Evolutionary conservation across 257 asterid genomes (phyloP), one percentile per base, ranked within the genome.

Genomic region (Striga asiatica): DNA sequence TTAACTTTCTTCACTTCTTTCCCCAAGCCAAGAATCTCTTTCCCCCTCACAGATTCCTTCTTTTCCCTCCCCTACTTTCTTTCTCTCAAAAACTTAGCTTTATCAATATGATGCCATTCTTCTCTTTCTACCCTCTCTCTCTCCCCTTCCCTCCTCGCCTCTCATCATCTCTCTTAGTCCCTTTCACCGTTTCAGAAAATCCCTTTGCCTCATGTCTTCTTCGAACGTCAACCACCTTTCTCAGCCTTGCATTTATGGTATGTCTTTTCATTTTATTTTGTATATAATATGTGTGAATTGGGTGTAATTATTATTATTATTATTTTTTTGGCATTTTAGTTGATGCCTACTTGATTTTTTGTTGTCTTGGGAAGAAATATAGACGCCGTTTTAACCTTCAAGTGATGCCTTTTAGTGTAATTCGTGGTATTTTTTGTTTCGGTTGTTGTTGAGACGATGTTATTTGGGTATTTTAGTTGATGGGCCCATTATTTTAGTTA

Each of bases 11-110:
- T 69, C 73, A 68, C 66, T 74, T 81, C 78, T 79, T 82, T 78
- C 81, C 73, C 75, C 78, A 85, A 85, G 92, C 93, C 85, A 85
- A 85, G 95, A 83, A 83, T 85, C 84, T 76, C 89, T 77, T 38
- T 60, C 77, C 61, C 74, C 60, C 78, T 58, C 81, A 69, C 59
- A 73, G 69, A 79, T 78, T 83, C 94, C 75, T 66, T 72, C 69
- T 67, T 67, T 68, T 20, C 50, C 50, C 6, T 8, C 46, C 2
- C 35, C 5, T 10, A 29, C 42, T 69, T 76, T 60, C 72, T 61
- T 56, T 67, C 78, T 61, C 78, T 56, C 55, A 46, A 58, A 80
- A 66, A 54, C 78, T 59, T 80, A 55, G 71, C 88, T 81, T 88
- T 84, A 84, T 78, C 78, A 79, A 79, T n/a, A n/a, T 54, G 83